A percentile compares a stretch with the other conserved stretches of the same genome.
phyloP scores from a whole-genome alignment of 2,329 filamentous ascomycete species.

The Alternaria sp. region DNA sequence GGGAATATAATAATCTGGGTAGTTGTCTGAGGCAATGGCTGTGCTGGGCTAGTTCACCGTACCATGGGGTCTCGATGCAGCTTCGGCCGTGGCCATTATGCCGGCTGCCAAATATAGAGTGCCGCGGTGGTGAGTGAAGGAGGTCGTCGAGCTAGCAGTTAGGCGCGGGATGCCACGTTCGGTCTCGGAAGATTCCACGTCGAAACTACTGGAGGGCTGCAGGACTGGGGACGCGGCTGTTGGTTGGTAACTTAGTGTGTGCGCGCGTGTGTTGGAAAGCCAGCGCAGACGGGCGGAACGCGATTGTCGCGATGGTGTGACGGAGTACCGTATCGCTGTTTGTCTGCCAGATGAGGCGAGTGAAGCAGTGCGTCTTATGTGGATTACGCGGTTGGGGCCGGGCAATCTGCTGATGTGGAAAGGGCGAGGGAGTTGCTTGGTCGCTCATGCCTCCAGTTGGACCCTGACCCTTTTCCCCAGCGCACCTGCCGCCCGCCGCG shows the following conservation, averaged over 20 bases:
- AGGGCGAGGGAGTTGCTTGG: neutral
- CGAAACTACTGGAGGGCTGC: conserved; percentile 5
- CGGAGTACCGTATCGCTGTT: neutral
- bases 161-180: conserved; percentile 15
- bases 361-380: neutral
- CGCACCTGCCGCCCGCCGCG: conserved; percentile 14
- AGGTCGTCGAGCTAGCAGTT: neutral
- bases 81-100: conserved; percentile 56
- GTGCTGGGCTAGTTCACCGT: conserved; percentile 38
- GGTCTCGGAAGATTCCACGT: conserved; percentile 20
- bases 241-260: neutral
- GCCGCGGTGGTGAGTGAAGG: conserved; percentile 7
- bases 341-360: neutral
- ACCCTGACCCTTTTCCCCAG: conserved; percentile 30
- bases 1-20: neutral
- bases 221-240: neutral
- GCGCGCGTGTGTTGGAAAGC: neutral
- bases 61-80: conserved; percentile 56
- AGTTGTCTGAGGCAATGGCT: conserved; percentile 24
- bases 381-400: conserved; percentile 1
- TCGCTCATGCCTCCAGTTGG: conserved; percentile 20
- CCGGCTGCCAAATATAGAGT: conserved; percentile 19
- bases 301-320: neutral
- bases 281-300: neutral
- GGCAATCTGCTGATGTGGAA: conserved; percentile 4